Evolutionary conservation across 306 rosid genomes (phyloP).

Genomic region (Echinosophora koreensis): DNA sequence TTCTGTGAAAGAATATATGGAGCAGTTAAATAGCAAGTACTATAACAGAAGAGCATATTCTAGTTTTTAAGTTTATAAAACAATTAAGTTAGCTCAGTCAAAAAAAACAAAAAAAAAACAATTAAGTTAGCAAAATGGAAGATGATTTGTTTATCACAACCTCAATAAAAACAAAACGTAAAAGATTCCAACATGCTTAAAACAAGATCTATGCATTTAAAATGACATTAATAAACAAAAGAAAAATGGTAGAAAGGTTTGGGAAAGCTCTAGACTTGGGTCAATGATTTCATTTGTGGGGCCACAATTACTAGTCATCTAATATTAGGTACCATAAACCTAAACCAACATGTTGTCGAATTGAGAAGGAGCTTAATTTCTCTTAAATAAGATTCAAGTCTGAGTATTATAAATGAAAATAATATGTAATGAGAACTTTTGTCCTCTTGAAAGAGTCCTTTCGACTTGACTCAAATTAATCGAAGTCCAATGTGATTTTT

Average conservation of each 20-base stretch:
- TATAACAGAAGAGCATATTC: background rate
- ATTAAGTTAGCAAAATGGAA: background rate
- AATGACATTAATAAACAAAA: conserved; percentile 2
- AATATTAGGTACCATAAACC: background rate
- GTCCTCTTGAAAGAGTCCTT: no score
- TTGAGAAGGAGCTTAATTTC: no score
- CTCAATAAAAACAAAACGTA: background rate
- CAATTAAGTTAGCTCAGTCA: no score
- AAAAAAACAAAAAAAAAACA: no score
- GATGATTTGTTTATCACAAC: conserved; percentile 8
- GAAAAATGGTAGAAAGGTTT: background rate
- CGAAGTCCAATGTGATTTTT: no score
- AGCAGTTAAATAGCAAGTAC: background rate
- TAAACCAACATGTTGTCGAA: no score
- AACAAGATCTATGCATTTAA: background rate
- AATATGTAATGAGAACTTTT: no score
- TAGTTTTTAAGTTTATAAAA: background rate
- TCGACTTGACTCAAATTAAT: no score
- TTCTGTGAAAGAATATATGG: background rate
- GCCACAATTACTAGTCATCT: conserved; percentile 24
- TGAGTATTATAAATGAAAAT: no score
- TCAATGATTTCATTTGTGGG: conserved; percentile 45
- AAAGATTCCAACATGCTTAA: background rate
- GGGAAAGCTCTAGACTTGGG: background rate
- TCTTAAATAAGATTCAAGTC: no score